Evolutionary conservation across 495 filamentous ascomycete species (phyloP), one percentile per base, ranked within the genome.

Genomic region (Cercophora scortea): DNA sequence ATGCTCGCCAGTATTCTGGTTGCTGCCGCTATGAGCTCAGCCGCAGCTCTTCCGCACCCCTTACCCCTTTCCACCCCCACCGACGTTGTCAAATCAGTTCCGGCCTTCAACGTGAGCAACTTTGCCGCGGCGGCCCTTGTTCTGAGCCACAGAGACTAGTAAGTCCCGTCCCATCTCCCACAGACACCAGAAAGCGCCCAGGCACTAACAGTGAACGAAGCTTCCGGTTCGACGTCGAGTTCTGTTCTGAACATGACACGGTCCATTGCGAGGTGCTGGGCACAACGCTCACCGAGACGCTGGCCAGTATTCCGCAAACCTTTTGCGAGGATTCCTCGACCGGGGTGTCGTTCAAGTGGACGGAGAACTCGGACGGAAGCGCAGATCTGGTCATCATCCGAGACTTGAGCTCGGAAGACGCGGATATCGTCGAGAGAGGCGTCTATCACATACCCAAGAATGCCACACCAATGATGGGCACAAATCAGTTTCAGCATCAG

Each of bases 131-230:
- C 40, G 34, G 62, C 55, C 13, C 40, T 67, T 3, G 42, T 55
- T 6, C 45, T 65, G 19, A 63, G 60, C 54, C 45, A 65, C 50
- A 47, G 57, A 7, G 56, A 52, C 45, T 65, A 52, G 63, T 59
- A 53, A 44, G 47, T 39, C 19, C 32, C 19, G 17, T 16, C 9
- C 36, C 13, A 9, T 34, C 8, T 38, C 12, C 18, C 41, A n/a
- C 38, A 38, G 13, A 18, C 10, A 32, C 49, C 42, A 12, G 42
- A 6, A 11, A 33, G 15, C 13, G 0, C 38, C 33, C 5, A 12
- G 19, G 15, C 38, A 15, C 38, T 44, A 34, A 46, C 45, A 11
- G 17, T 12, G 1, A 46, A 19, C 15, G 38, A 2, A 11, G 25
- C 25, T 25, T 25, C 25, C 25, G 25, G 25, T 25, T 25, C 25